These are phyloP conservation scores for Solanum gandarillasii DNA, from an alignment of 257 asterid genomes.

Conservation along the genomic window DNA sequence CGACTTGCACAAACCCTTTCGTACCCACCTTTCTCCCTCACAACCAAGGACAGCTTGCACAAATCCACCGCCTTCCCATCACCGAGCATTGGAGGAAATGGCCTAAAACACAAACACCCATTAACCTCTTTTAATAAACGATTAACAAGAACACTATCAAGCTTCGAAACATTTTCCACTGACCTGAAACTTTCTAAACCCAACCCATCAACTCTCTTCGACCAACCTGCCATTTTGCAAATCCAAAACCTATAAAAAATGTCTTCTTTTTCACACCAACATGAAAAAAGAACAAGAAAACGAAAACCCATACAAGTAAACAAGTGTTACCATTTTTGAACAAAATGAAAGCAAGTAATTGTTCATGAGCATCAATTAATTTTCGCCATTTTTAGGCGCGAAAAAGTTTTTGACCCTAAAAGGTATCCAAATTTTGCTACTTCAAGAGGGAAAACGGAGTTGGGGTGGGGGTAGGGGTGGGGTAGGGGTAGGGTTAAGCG, in stretches of 20 bases:
- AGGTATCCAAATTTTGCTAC: background rate
- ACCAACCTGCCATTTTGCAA: conserved; percentile 56
- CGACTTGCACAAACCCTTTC: conserved; percentile 7
- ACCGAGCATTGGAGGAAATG: conserved; percentile 48
- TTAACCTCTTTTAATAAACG: conserved; percentile 16
- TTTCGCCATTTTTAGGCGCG: background rate
- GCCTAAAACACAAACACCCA: conserved; percentile 29
- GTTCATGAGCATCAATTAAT: background rate
- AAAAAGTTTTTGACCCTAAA: background rate
- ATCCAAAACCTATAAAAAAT: conserved; percentile 41
- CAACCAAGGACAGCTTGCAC: conserved; percentile 32
- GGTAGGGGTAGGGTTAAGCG: background rate
- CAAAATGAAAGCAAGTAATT: background rate
- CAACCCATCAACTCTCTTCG: conserved; percentile 34
- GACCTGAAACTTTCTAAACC: conserved; percentile 16
- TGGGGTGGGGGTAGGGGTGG: conserved; percentile 1
- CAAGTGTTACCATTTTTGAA: background rate
- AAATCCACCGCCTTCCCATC: conserved; percentile 47
- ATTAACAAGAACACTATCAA: background rate
- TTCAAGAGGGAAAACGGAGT: background rate
- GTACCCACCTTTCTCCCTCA: conserved; percentile 43
- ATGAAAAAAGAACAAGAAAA: conserved; percentile 3
- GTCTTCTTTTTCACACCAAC: conserved; percentile 6
- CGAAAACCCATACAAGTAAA: background rate
- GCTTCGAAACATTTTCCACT: background rate